phyloP scores from a whole-genome alignment of 805 yeast species.

The Cyberlindnera amylophila region DNA sequence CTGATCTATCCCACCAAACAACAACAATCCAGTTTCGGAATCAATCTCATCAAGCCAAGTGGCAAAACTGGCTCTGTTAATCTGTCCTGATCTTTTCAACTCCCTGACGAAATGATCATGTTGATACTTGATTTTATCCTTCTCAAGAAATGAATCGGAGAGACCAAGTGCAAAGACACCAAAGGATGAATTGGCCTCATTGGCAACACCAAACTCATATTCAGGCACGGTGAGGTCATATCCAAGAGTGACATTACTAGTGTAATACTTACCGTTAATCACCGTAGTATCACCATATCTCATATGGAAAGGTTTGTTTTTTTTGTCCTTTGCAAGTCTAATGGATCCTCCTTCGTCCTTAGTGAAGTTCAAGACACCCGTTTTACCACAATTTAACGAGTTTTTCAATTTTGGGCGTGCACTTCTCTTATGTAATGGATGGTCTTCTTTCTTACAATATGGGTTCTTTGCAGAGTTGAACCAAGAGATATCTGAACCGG shows the following conservation, averaged over 20 bases:
- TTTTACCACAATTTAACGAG: constrained; percentile 7
- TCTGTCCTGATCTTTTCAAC: constrained; percentile 5
- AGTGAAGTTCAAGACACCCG: constrained; percentile 5
- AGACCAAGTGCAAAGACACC: constrained; percentile 32
- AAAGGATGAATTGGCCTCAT: constrained; percentile 40
- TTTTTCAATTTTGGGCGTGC: neutral
- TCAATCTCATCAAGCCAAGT: constrained; percentile 16
- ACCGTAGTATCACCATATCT: constrained; percentile 35
- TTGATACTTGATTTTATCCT: constrained; percentile 5
- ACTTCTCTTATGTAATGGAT: no score
- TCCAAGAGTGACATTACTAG: constrained; percentile 18
- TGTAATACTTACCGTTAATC: constrained; percentile 54
- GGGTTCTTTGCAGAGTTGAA: constrained; percentile 22
- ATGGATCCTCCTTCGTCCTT: constrained; percentile 17
- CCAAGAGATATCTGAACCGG: constrained; percentile 36
- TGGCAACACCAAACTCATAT: constrained; percentile 33
- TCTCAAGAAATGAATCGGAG: constrained; percentile 10
- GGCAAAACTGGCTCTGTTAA: constrained; percentile 18
- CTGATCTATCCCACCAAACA: constrained; percentile 40
- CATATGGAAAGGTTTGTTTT: neutral
- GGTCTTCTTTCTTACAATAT: constrained; percentile 5
- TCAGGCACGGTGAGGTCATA: constrained; percentile 31
- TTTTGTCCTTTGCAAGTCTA: no score
- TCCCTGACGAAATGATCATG: constrained; percentile 13
- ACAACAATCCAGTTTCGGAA: constrained; percentile 20